Evolutionary conservation across 208 protist genomes (phyloP).

Genomic region (Wallacemonas rigidus): DNA sequence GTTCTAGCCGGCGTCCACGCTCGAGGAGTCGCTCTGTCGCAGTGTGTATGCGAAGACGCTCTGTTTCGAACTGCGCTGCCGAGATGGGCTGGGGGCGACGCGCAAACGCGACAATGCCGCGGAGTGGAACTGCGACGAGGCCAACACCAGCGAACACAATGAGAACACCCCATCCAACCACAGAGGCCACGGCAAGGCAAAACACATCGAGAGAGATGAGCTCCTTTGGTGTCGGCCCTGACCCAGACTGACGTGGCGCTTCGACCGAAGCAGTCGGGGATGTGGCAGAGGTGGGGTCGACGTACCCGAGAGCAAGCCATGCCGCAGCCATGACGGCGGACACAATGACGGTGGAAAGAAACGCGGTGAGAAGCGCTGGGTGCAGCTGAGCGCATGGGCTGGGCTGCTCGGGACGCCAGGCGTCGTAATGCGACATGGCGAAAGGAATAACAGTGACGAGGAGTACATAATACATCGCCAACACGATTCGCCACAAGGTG

Average conservation of each 20-base stretch:
- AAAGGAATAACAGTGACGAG: slow-evolving; percentile 17
- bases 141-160: slow-evolving; percentile 94
- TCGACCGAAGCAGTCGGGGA: slow-evolving; percentile 9
- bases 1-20: slow-evolving; percentile 58
- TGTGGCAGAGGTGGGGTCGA: slow-evolving; percentile 24
- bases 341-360: slow-evolving; percentile 25
- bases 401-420: slow-evolving; percentile 61
- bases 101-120: slow-evolving; percentile 72
- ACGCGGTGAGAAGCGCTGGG: slow-evolving; percentile 14
- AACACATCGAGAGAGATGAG: slow-evolving; percentile 16
- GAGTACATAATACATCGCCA: slow-evolving; percentile 26
- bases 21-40: slow-evolving; percentile 73
- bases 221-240: slow-evolving; percentile 12
- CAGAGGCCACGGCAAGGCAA: slow-evolving; percentile 50
- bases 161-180: slow-evolving; percentile 87
- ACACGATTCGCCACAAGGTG: slow-evolving; percentile 28
- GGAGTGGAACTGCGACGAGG: slow-evolving; percentile 86
- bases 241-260: slow-evolving; percentile 15
- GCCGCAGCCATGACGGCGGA: slow-evolving; percentile 32
- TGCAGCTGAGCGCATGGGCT: slow-evolving; percentile 30
- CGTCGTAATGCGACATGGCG: slow-evolving; percentile 72
- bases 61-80: slow-evolving; percentile 68
- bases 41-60: slow-evolving; percentile 60
- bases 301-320: slow-evolving; percentile 33
- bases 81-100: slow-evolving; percentile 76